Evolutionary conservation across 2,329 filamentous ascomycete species (phyloP), one percentile per base, ranked within the genome.

Genomic region (Fusarium papillatum): DNA sequence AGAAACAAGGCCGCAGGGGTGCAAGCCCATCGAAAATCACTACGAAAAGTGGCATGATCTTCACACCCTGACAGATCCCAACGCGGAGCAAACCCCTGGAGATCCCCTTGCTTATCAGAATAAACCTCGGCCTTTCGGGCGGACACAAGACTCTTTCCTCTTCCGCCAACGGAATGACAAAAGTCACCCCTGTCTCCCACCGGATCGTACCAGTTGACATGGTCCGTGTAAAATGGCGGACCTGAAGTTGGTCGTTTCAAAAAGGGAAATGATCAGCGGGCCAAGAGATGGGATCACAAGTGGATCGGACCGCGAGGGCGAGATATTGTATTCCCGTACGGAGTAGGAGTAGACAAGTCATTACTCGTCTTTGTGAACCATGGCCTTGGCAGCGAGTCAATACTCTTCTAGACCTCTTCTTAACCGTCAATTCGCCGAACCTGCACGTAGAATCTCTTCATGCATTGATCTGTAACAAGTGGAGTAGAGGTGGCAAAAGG

Each of bases 1-100:
- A 65, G 63, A 65, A 57, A 24, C 34, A 57, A 41, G 36, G 46
- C 63, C 16, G 17, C 61, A 26, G 62, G 41, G 24, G 22, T 36
- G 7, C 43, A 16, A 48, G 13, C n/a, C n/a, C 39, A 55, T 65
- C 46, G 46, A 64, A 53, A 64, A 64, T 64, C 46, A 36, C 46
- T 64, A 38, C 62, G 62, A 24, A 64, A 17, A 14, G 48, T 64
- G 62, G 43, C 62, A 64, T 64, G 46, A 64, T 64, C 62, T n/a
- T 50, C 43, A 22, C 26, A 29, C 61, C 41, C 59, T 38, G 17
- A n/a, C 43, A 26, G 62, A 64, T 64, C 24, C 43, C 22, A 19
- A 29, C 48, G 43, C 62, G 43, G 62, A 53, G 43, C 29, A 55
- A 55, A 53, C 62, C 24, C 61, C 34, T 36, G 29, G 26, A 46